These are phyloP conservation scores for Lobosporangium transversale DNA, from an alignment of 192 early-diverging fungal species.

Conservation along the genomic window DNA sequence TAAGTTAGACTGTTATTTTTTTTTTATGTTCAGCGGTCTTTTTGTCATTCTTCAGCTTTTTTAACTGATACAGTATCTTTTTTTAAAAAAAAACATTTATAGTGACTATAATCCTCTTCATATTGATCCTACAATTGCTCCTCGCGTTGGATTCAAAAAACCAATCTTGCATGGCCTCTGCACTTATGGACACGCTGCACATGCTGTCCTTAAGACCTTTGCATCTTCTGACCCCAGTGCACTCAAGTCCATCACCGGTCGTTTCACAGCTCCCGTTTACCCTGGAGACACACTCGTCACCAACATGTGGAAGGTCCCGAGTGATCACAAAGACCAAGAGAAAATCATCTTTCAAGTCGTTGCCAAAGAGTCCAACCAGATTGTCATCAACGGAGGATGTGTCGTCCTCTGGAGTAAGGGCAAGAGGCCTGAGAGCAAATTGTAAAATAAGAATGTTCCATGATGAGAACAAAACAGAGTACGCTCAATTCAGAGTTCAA, in stretches of 20 bases:
- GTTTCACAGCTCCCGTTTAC: constrained; percentile 78
- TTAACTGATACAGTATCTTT: too few species aligned
- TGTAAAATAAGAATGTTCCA: constrained; percentile 11
- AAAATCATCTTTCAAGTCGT: constrained; percentile 67
- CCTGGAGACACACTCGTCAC: constrained; percentile 77
- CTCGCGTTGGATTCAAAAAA: constrained; percentile 72
- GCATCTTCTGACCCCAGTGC: constrained; percentile 61
- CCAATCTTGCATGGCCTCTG: constrained; percentile 81
- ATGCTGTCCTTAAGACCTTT: constrained; percentile 67
- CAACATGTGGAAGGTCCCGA: constrained; percentile 75
- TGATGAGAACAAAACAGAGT: too few species aligned
- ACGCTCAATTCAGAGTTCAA: too few species aligned
- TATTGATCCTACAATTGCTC: constrained; percentile 74
- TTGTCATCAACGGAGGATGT: constrained; percentile 72
- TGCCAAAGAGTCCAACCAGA: constrained; percentile 65
- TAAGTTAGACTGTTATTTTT: constrained; percentile 23
- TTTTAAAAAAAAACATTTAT: too few species aligned
- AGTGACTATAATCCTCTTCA: constrained; percentile 85
- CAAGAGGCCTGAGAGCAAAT: constrained; percentile 36
- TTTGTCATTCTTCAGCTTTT: neutral
- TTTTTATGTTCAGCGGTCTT: constrained; percentile 13
- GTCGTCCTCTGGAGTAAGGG: constrained; percentile 52
- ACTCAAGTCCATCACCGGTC: constrained; percentile 71
- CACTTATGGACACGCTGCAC: constrained; percentile 67
- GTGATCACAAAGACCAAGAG: constrained; percentile 51